phyloP scores from a whole-genome alignment of 306 rosid species.

The Chamaecrista fasciculata region DNA sequence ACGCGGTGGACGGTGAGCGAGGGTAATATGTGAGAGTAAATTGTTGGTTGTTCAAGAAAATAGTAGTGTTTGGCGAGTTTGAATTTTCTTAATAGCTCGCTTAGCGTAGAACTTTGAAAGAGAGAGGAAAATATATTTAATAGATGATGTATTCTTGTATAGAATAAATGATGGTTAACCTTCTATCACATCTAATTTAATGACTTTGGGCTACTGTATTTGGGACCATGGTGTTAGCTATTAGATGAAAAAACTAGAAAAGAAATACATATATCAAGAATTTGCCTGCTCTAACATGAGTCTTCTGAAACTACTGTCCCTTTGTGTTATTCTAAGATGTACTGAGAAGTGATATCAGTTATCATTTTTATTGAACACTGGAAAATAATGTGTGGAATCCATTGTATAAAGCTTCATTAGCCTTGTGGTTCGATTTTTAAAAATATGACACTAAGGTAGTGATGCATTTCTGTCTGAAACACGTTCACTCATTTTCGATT shows the following conservation, averaged over 20 bases:
- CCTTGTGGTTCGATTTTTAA: not conserved
- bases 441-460: not conserved
- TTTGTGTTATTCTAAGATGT: not conserved
- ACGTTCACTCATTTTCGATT: not conserved
- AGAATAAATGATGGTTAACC: not conserved
- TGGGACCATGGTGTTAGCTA: not conserved
- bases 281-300: not conserved
- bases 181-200: not conserved
- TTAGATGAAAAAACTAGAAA: not conserved
- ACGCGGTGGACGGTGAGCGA: not conserved
- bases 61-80: slow-evolving; percentile 5
- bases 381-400: not conserved
- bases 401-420: not conserved
- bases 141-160: not conserved
- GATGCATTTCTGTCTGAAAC: not conserved
- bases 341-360: not conserved
- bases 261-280: not conserved
- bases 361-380: not conserved
- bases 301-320: not conserved
- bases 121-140: not conserved
- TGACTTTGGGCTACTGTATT: slow-evolving; percentile 8
- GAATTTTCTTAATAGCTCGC: slow-evolving; percentile 4
- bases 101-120: slow-evolving; percentile 8
- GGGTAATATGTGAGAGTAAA: not conserved
- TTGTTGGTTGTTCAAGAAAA: slow-evolving; percentile 6